These are phyloP conservation scores for Colletotrichum sansevieriae DNA, from an alignment of 2,329 filamentous ascomycete species.

Conservation along the genomic window DNA sequence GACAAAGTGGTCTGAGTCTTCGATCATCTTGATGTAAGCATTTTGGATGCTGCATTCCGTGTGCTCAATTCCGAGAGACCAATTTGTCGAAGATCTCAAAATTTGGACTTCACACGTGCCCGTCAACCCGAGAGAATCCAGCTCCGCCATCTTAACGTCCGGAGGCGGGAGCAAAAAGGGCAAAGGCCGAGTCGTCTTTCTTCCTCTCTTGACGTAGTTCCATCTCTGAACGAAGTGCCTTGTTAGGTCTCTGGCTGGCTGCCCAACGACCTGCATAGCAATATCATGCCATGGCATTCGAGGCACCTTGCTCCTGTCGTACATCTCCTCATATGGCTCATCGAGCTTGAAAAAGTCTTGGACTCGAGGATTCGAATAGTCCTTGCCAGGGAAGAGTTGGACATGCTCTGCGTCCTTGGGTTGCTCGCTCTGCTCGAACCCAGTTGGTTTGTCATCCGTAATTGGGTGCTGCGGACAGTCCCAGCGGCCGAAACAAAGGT, in stretches of 20 bases:
- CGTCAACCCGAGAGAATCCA: conserved; percentile 88
- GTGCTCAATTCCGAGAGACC: conserved; percentile 91
- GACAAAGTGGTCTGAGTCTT: conserved; percentile 95
- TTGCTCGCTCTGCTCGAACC: conserved; percentile 83
- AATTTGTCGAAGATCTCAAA: conserved; percentile 87
- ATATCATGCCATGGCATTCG: conserved; percentile 99
- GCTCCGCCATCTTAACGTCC: conserved; percentile 87
- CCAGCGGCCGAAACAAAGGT: conserved; percentile 97
- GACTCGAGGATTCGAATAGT: conserved; percentile 96
- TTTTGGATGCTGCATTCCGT: conserved; percentile 96
- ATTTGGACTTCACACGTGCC: conserved; percentile 98
- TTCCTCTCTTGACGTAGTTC: conserved; percentile 95
- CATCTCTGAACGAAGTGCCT: conserved; percentile 97
- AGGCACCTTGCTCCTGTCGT: conserved; percentile 87
- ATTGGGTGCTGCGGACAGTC: conserved; percentile 94
- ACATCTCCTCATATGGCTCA: conserved; percentile 99
- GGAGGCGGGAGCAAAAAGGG: conserved; percentile 94
- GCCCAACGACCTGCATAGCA: conserved; percentile 96
- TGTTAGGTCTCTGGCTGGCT: conserved; percentile 92
- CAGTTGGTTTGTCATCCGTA: conserved; percentile 93
- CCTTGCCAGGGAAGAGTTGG: conserved; percentile 96
- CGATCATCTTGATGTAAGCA: conserved; percentile 94
- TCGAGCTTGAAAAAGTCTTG: conserved; percentile 95
- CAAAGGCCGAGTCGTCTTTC: conserved; percentile 92
- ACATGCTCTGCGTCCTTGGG: conserved; percentile 94